Base-by-base conservation (phyloP, 257 asterid species). In the Lantana camara region DNA sequence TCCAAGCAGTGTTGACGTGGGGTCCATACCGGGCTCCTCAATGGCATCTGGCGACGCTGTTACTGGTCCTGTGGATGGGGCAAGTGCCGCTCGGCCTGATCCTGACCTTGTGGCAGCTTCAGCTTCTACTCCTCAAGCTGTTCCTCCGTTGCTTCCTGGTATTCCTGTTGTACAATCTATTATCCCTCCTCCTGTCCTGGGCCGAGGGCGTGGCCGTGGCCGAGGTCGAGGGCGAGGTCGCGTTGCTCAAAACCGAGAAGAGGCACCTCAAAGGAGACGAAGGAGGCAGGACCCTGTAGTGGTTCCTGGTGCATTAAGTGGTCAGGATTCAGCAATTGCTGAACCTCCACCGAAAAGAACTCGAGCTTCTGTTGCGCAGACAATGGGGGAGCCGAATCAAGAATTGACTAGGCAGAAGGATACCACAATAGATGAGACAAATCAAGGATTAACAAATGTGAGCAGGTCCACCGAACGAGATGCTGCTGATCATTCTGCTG, bases 271-370 rank as follows among this genome's bases (percentile, higher is more conserved):
- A 62, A 80, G 96, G 46, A 83, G 87, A 78, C 89, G 92, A 64
- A 86, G 83, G 78, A 82, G 85, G 74, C 86, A 76, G 74, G 93
- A 82, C 48, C 69, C 79, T 69, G 68, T 65, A 41, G 74, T 38
- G 66, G 68, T 60, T 72, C 77, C 88, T 66, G 95, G 79, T 45
- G 73, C 67, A 60, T 34, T 71, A 68, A 34, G 73, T 67, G 76
- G 67, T 75, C 83, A 73, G 80, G 86, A 72, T 73, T 70, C 71
- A 66, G 69, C 68, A 62, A 24, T 73, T 42, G 48, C 63, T 77
- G 90, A 79, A 68, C 82, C 84, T 60, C 82, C 81, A 16, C 88
- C 41, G 61, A 92, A 83, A 69, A 87, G 82, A 80, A 73, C 91
- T 27, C 83, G 96, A 72, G 86, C 82, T 61, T 83, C 89, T 34